Base-by-base conservation (phyloP, 768 basidiomycete species). In the Termitomyces titanicus region DNA sequence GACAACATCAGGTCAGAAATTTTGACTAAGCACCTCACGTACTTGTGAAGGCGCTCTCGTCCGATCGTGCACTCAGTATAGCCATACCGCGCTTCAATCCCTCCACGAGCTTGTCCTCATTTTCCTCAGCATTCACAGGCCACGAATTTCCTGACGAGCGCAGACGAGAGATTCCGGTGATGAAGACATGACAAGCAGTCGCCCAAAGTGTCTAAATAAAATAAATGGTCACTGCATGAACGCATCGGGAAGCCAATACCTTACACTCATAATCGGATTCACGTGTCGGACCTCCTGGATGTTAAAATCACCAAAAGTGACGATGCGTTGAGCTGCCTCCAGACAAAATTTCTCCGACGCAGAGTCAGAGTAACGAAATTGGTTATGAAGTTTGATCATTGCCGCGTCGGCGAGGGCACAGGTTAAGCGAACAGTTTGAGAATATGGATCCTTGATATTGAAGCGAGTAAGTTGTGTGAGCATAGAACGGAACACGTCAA, bases 261-360 rank as follows among this genome's bases (percentile, higher is more conserved):
- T 66, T 65, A 81, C 80, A n/a, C 76, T 78, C 73, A 80, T 75
- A 24, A 82, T 77, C 13, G 80, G 77, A 62, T 77, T 79, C 25
- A 79, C 66, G 56, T 68, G 66, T 2, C 73, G 74, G 11, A 78
- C 54, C 39, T 74, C 73, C 33, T 68, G 70, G 13, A 75, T 65
- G 54, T 73, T 72, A 22, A 73, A 61, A 40, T 73, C 72, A 8
- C 70, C 74, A 53, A 72, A 71, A 44, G 66, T 63, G 27, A 79
- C 69, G 61, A 80, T 73, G 48, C 73, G 74, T 48, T 67, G 69
- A 22, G 80, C 78, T 13, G 78, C 73, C 20, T 64, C 64, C 29
- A 82, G 64, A 56, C 79, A 79, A 35, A 67, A 69, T 53, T 76
- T 70, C 52, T 74, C 73, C 22, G 79, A 79, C n/a, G 66, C 59